These are phyloP conservation scores for Nemania serpens DNA, from an alignment of 2,329 filamentous ascomycete species.

Conservation along the genomic window DNA sequence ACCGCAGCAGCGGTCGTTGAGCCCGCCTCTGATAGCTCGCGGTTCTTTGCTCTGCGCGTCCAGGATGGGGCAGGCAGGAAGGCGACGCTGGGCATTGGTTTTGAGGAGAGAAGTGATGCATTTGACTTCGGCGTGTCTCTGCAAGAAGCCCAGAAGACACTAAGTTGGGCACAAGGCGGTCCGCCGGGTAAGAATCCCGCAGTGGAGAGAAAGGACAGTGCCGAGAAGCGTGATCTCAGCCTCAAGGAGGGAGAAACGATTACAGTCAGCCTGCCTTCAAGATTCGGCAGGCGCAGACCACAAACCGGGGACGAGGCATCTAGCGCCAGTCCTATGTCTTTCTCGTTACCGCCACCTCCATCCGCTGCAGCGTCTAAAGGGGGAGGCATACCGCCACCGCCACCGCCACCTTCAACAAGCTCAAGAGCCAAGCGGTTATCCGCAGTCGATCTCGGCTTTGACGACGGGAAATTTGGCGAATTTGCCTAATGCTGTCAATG, in stretches of 20 bases:
- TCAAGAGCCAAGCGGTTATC: constrained; percentile 63
- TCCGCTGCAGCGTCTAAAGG: constrained; percentile 42
- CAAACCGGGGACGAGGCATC: constrained; percentile 38
- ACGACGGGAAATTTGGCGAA: constrained; percentile 87
- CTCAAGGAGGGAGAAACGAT: constrained; percentile 91
- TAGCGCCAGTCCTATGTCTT: constrained; percentile 53
- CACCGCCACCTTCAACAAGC: constrained; percentile 57
- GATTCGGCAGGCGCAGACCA: constrained; percentile 55
- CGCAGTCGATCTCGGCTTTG: constrained; percentile 74
- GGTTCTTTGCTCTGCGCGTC: constrained; percentile 85
- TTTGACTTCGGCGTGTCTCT: constrained; percentile 84
- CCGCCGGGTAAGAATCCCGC: constrained; percentile 43
- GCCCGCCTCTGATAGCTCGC: constrained; percentile 75
- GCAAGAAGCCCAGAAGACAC: constrained; percentile 74
- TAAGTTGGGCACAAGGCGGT: constrained; percentile 61
- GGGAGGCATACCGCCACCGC: constrained; percentile 57
- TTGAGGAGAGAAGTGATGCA: constrained; percentile 83
- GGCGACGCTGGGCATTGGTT: constrained; percentile 81
- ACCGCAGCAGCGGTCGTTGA: constrained; percentile 69
- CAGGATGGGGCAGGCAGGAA: constrained; percentile 76
- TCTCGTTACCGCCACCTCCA: constrained; percentile 77
- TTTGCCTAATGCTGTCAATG: constrained; percentile 57
- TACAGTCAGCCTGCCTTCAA: constrained; percentile 73
- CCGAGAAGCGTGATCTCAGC: constrained; percentile 75
- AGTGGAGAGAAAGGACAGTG: constrained; percentile 47